These are phyloP conservation scores for Cinnamomum micranthum DNA, from an alignment of 164 flowering plant species.

Conservation along the genomic window DNA sequence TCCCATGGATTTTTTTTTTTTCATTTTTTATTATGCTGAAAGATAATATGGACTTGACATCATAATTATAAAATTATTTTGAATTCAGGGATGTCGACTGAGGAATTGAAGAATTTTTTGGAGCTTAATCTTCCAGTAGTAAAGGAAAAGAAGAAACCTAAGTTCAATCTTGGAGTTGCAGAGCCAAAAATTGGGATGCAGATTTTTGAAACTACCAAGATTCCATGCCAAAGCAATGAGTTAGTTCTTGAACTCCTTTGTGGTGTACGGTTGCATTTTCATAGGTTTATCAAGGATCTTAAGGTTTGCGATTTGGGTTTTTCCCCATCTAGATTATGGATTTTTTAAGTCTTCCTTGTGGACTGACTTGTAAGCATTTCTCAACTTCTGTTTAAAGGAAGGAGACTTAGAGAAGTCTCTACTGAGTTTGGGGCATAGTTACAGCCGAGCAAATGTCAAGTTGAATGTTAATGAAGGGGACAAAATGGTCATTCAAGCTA, in stretches of 20 bases:
- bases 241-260: slow-evolving; percentile 81
- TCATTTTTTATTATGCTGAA: neutral
- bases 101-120: slow-evolving; percentile 83
- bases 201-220: slow-evolving; percentile 70
- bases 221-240: slow-evolving; percentile 87
- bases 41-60: neutral
- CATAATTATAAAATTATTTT: slow-evolving; percentile 5
- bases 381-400: slow-evolving; percentile 29
- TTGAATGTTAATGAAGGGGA: slow-evolving; percentile 97
- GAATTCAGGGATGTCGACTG: slow-evolving; percentile 73
- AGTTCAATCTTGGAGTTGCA: slow-evolving; percentile 69
- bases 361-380: neutral
- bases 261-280: slow-evolving; percentile 83
- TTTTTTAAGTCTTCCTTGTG: neutral
- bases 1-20: neutral
- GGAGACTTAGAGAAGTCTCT: slow-evolving; percentile 91
- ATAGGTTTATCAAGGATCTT: slow-evolving; percentile 74
- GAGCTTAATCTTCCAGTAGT: slow-evolving; percentile 83
- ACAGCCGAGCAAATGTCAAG: slow-evolving; percentile 97
- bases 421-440: slow-evolving; percentile 92
- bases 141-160: slow-evolving; percentile 80
- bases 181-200: slow-evolving; percentile 93
- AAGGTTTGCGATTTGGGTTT: slow-evolving; percentile 45
- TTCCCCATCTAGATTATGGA: too few species aligned
- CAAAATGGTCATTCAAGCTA: slow-evolving; percentile 98